Percentiles rank a stretch among this genome's conserved stretches.
These are phyloP conservation scores for Amanita phalloides DNA, from an alignment of 768 basidiomycete genomes.

Conservation along the genomic window DNA sequence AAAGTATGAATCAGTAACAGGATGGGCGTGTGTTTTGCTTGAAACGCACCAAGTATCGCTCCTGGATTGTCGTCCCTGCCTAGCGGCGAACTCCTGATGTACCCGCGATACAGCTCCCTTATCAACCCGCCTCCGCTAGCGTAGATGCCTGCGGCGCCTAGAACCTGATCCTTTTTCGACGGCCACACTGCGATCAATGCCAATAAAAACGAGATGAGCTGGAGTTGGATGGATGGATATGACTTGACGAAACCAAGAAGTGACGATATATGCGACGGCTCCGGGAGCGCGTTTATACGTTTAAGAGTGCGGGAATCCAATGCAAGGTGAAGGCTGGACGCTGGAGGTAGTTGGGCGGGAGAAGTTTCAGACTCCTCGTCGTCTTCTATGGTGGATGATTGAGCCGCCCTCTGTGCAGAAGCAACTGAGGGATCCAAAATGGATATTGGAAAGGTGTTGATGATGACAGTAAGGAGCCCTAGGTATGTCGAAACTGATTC, in stretches of 20 bases:
- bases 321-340: conserved; percentile 19
- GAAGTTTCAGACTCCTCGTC: conserved; percentile 29
- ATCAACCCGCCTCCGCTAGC: conserved; percentile 52
- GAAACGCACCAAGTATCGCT: conserved; percentile 14
- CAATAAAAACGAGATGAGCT: conserved; percentile 48
- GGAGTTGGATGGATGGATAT: conserved; percentile 26
- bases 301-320: conserved; percentile 52
- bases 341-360: conserved; percentile 15
- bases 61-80: conserved; percentile 40
- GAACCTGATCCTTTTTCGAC: conserved; percentile 40
- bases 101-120: conserved; percentile 63
- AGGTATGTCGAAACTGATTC: conserved; percentile 43
- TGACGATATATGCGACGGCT: conserved; percentile 39
- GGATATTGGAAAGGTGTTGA: conserved; percentile 43
- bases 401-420: not conserved
- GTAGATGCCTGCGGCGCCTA: conserved; percentile 39
- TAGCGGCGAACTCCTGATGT: conserved; percentile 49
- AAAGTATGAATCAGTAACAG: not conserved
- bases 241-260: conserved; percentile 37
- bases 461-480: conserved; percentile 34
- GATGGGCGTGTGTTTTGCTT: not conserved
- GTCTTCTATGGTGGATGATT: conserved; percentile 10
- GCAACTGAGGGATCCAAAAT: conserved; percentile 32
- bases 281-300: conserved; percentile 49
- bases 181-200: conserved; percentile 55